Percentiles rank a stretch among this genome's conserved stretches.
These are phyloP conservation scores for Funneliformis geosporum DNA, from an alignment of 192 early-diverging fungal species.

Conservation along the genomic window DNA sequence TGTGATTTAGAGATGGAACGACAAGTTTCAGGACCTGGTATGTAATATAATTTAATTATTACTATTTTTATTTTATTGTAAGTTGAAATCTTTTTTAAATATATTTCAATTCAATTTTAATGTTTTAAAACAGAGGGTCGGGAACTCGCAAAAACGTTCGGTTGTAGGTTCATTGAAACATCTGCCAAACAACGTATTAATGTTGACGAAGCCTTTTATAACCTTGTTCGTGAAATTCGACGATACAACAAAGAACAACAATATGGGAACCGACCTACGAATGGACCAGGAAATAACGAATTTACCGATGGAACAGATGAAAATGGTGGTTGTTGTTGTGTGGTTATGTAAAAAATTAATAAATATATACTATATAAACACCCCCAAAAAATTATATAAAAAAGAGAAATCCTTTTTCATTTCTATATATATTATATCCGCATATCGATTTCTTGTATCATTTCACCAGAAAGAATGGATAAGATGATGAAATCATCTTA, in stretches of 20 bases:
- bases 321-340: constrained; percentile 61
- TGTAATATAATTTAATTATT: not conserved
- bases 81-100: not conserved
- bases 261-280: constrained; percentile 44
- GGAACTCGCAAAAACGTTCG: constrained; percentile 75
- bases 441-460: not conserved
- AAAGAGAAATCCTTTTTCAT: not conserved
- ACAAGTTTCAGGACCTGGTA: constrained; percentile 72
- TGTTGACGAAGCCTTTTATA: constrained; percentile 90
- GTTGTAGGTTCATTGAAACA: constrained; percentile 84
- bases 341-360: constrained; percentile 52
- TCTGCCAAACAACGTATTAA: constrained; percentile 86
- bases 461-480: constrained; percentile 1
- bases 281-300: constrained; percentile 42
- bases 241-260: constrained; percentile 75
- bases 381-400: not conserved
- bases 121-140: constrained; percentile 62
- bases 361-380: constrained; percentile 13
- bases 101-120: not conserved
- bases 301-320: constrained; percentile 35
- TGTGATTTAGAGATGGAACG: constrained; percentile 82
- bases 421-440: not conserved
- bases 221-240: constrained; percentile 84
- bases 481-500: not conserved
- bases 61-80: not conserved